A percentile compares a stretch with the other conserved stretches of the same genome.
phyloP scores from a whole-genome alignment of 2,329 filamentous ascomycete genomes.

The Botrytis galanthina region DNA sequence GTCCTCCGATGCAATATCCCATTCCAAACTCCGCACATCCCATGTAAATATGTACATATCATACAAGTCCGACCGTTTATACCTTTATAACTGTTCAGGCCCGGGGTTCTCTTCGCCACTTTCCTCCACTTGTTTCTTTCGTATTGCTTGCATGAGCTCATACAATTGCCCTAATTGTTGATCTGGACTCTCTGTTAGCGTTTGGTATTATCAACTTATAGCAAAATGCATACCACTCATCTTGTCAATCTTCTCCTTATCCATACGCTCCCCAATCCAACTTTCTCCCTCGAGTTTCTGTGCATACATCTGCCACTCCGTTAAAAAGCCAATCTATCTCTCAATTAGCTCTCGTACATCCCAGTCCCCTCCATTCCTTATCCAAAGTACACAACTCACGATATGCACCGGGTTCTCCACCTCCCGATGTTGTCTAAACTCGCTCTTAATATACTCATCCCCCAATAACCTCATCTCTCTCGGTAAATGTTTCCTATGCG shows the following conservation, averaged over 20 bases:
- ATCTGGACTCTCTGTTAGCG: conserved; percentile 51
- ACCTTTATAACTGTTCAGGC: conserved; percentile 15
- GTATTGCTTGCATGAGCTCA: conserved; percentile 85
- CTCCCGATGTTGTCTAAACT: conserved; percentile 80
- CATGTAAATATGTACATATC: conserved; percentile 17
- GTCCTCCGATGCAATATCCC: conserved; percentile 3
- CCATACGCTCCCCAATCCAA: conserved; percentile 83
- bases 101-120: conserved; percentile 7
- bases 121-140: conserved; percentile 38
- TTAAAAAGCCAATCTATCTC: conserved; percentile 83
- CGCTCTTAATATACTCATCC: conserved; percentile 88
- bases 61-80: neutral
- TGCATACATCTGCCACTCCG: conserved; percentile 94
- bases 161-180: conserved; percentile 93
- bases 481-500: conserved; percentile 77
- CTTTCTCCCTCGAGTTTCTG: conserved; percentile 84
- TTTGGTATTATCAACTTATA: neutral
- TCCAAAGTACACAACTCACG: conserved; percentile 52
- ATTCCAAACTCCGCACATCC: neutral
- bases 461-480: conserved; percentile 76
- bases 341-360: neutral
- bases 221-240: conserved; percentile 72
- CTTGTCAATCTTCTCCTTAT: conserved; percentile 80
- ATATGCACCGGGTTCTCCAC: conserved; percentile 92
- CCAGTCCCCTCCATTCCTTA: neutral